Percentiles rank a stretch among this genome's conserved stretches.
Evolutionary conservation across 805 yeast genomes (phyloP).

Genomic region (Myxozyma sirexii): DNA sequence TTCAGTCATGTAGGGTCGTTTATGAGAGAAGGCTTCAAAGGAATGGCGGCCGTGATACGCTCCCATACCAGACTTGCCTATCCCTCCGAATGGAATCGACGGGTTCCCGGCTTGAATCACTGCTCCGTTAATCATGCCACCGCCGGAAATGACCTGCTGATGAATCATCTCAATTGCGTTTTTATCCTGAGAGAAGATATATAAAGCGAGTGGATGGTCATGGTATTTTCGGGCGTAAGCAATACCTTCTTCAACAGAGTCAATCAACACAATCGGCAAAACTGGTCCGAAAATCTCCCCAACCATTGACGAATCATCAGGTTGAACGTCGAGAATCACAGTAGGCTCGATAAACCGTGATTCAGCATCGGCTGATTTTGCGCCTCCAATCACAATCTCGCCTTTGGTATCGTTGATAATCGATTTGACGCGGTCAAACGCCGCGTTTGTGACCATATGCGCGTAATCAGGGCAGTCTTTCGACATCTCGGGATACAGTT

Average conservation of each 20-base stretch:
- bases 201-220: slow-evolving; percentile 82
- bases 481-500: slow-evolving; percentile 50
- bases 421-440: slow-evolving; percentile 52
- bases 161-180: slow-evolving; percentile 55
- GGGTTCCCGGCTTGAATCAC: slow-evolving; percentile 68
- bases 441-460: slow-evolving; percentile 61
- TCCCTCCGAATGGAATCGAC: slow-evolving; percentile 86
- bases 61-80: slow-evolving; percentile 84
- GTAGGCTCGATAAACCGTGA: slow-evolving; percentile 71
- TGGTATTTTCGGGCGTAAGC: slow-evolving; percentile 45
- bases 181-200: slow-evolving; percentile 59
- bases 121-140: slow-evolving; percentile 68
- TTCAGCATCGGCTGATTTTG: slow-evolving; percentile 37
- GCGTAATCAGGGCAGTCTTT: slow-evolving; percentile 50
- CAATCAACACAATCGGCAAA: slow-evolving; percentile 67
- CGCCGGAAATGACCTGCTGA: slow-evolving; percentile 69
- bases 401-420: slow-evolving; percentile 46
- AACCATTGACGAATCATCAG: slow-evolving; percentile 72
- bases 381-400: slow-evolving; percentile 38
- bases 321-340: slow-evolving; percentile 60
- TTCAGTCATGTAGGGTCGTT: slow-evolving; percentile 66
- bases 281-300: slow-evolving; percentile 86
- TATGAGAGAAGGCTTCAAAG: slow-evolving; percentile 73
- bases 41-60: slow-evolving; percentile 76
- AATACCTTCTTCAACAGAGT: slow-evolving; percentile 50